Conservation (phyloP, 345 rosid species). For the Ceriops tagal region DNA sequence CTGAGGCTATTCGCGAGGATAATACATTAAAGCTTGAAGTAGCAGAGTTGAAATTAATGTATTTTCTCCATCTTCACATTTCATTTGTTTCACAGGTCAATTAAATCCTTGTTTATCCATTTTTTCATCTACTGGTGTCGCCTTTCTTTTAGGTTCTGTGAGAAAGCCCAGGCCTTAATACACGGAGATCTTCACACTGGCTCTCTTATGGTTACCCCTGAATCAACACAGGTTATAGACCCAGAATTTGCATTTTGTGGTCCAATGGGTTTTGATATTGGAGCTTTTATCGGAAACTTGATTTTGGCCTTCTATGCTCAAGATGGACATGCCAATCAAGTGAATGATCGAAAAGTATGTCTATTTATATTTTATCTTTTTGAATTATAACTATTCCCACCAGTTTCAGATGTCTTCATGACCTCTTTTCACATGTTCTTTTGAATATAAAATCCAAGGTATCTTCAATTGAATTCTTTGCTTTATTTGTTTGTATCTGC, state of each 20-base stretch:
- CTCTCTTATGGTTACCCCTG: conserved; percentile 83
- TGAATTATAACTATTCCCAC: background rate
- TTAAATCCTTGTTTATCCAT: background rate
- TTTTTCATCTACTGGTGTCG: conserved; percentile 10
- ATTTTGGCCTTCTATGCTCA: conserved; percentile 85
- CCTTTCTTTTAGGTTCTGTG: conserved; percentile 69
- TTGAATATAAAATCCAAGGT: background rate
- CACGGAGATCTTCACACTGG: conserved; percentile 98
- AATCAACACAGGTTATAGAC: conserved; percentile 88
- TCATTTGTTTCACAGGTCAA: background rate
- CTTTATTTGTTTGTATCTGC: too few species aligned
- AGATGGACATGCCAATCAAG: conserved; percentile 71
- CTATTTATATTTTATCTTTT: background rate
- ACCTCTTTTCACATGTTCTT: background rate
- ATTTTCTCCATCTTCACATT: conserved; percentile 15
- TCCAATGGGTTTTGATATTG: conserved; percentile 93
- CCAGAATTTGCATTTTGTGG: conserved; percentile 90
- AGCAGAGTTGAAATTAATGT: conserved; percentile 87
- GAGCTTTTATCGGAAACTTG: conserved; percentile 89
- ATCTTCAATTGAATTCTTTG: background rate
- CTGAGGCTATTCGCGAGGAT: conserved; percentile 73
- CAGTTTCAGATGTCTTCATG: background rate
- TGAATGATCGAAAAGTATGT: conserved; percentile 67
- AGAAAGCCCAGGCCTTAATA: conserved; percentile 83
- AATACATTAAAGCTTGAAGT: conserved; percentile 65